phyloP scores from a whole-genome alignment of 129 eudicot genomes.

The Chrysanthemum seticuspe region DNA sequence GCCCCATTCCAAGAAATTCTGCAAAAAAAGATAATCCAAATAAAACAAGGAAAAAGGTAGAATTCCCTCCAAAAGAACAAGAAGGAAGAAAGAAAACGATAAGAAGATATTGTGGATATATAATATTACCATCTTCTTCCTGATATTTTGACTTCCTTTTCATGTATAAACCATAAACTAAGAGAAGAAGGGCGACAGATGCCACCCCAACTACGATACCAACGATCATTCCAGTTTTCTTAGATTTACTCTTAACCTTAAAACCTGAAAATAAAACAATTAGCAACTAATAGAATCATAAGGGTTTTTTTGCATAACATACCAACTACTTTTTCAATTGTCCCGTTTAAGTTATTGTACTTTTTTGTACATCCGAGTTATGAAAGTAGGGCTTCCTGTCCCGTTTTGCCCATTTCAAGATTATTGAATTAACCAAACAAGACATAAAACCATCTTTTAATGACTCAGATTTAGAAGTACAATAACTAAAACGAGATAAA shows the following conservation, averaged over 20 bases:
- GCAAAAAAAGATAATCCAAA: slow-evolving; percentile 1
- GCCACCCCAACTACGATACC: slow-evolving; percentile 40
- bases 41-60: background rate
- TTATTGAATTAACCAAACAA: too few relatives aligned
- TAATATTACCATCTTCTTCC: slow-evolving; percentile 47
- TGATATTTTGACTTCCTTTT: slow-evolving; percentile 25
- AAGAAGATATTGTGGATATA: slow-evolving; percentile 4
- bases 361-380: too few relatives aligned
- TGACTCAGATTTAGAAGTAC: too few relatives aligned
- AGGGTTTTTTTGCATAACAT: background rate
- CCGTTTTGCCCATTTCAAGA: too few relatives aligned
- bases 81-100: background rate
- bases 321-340: too few relatives aligned
- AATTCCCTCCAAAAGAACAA: slow-evolving; percentile 9
- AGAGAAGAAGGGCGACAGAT: slow-evolving; percentile 24
- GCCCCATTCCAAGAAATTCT: slow-evolving; percentile 48
- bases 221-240: slow-evolving; percentile 48
- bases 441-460: too few relatives aligned
- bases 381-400: too few relatives aligned
- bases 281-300: slow-evolving; percentile 2
- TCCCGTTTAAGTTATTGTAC: too few relatives aligned
- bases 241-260: slow-evolving; percentile 27
- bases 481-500: background rate
- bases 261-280: slow-evolving; percentile 12
- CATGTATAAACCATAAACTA: slow-evolving; percentile 31